Evolutionary conservation across 768 basidiomycete genomes (phyloP), one percentile per base, ranked within the genome.

Genomic region (Phlegmacium glaucopus): DNA sequence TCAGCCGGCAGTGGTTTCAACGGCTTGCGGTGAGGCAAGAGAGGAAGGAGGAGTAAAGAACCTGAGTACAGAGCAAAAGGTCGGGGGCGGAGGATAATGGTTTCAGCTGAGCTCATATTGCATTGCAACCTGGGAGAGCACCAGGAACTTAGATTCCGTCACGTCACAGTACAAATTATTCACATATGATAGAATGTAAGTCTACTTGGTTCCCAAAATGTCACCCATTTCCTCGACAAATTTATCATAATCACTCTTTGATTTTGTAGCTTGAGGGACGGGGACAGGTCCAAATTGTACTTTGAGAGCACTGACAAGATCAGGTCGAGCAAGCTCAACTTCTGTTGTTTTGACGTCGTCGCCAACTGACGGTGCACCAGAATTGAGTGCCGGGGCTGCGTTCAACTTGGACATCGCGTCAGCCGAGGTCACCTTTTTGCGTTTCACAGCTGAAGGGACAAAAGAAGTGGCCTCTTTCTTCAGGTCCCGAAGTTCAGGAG

Each of bases 391-490:
- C 9, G 87, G 87, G 2, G 87, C 87, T 8, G 87, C 82, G 54
- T 88, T 80, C 27, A 88, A 59, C 52, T 70, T 77, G 2, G 70
- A 62, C 16, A 22, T 22, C n/a, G n/a, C n/a, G 22, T 22, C 22
- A 22, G 22, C 5, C 5, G 22, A 3, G 22, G 5, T 22, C 5
- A 22, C 22, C 50, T 77, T 85, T 66, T 87, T 93, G 39, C 90
- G 80, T 65, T 90, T 91, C 43, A 95, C 67, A 3, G 87, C 74
- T 2, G 84, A 63, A 4, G 96, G 96, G 4, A 97, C 81, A 58
- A 99, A 98, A 0, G 89, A 82, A 1, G 92, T 95, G 8, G 89
- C 87, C 64, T 99, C 96, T 66, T 92, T 94, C 71, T 94, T 92
- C 51, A 98, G 74, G 66, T 99, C 92, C 11, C 95, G 87, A 42